phyloP scores from a whole-genome alignment of 768 basidiomycete genomes.

The Collybia nuda region DNA sequence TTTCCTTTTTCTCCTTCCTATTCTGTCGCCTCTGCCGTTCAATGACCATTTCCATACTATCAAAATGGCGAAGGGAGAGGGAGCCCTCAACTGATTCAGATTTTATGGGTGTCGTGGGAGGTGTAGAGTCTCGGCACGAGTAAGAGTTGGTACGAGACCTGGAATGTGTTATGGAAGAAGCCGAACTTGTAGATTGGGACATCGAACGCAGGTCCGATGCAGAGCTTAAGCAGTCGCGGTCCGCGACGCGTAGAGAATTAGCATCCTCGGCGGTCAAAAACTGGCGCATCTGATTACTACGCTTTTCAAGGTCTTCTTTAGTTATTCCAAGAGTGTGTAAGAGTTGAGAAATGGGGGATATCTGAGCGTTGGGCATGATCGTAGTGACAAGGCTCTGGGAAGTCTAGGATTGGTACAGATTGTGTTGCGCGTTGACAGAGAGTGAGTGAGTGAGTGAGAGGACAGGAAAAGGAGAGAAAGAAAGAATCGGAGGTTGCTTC shows the following conservation, averaged over 20 bases:
- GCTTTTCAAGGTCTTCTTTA: constrained; percentile 69
- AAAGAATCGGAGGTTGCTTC: no score
- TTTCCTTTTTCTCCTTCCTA: constrained; percentile 50
- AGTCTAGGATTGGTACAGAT: constrained; percentile 6
- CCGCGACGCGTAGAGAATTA: constrained; percentile 44
- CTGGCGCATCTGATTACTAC: constrained; percentile 78
- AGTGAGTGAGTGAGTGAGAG: constrained; percentile 11
- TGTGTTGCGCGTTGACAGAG: constrained; percentile 2
- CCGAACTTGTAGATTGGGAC: constrained; percentile 34
- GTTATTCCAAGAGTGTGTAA: constrained; percentile 73
- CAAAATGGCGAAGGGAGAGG: constrained; percentile 56
- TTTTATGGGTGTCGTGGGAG: constrained; percentile 65
- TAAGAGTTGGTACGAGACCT: constrained; percentile 44
- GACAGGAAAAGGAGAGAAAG: constrained; percentile 11
- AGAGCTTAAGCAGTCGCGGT: constrained; percentile 33
- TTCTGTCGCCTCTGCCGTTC: constrained; percentile 68
- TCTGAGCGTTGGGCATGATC: constrained; percentile 39
- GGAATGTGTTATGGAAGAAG: constrained; percentile 39
- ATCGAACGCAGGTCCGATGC: constrained; percentile 31
- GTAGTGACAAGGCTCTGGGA: not conserved
- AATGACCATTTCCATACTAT: constrained; percentile 77
- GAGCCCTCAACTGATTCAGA: constrained; percentile 53
- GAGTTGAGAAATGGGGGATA: constrained; percentile 74
- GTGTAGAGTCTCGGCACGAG: constrained; percentile 54
- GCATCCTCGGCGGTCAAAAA: constrained; percentile 62